Evolutionary conservation across 345 rosid species (phyloP), one percentile per base, ranked within the genome.

Genomic region (Linum tenue): DNA sequence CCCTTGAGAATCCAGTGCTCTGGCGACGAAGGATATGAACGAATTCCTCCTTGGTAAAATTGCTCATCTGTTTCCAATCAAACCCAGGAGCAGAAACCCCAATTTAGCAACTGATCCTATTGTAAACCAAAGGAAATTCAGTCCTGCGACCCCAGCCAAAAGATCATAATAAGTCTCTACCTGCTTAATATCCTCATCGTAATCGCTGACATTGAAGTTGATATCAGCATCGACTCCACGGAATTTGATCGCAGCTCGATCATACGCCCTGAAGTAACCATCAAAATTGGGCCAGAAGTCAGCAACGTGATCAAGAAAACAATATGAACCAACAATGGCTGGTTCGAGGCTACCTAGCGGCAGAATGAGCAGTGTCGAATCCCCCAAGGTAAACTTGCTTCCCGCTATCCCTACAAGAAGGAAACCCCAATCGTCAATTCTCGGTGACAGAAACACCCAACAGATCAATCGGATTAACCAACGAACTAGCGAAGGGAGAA

Each of bases 321-420:
- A 0, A 51, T 14, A 12, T 8, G 9, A 31, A 7, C n/a, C 55
- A 50, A 42, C 5, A 14, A 53, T 65, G 36, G 53, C 10, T 37
- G 55, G 42, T 14, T 41, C 16, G 16, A n/a, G 5, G 38, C 60
- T 70, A 92, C 98, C 98, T 84, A 39, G 98, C 98, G 0, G 96
- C 98, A 68, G 84, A 72, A 75, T 83, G 91, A 5, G 95, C 98
- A 42, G 98, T 84, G 64, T 92, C 96, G 72, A 92, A 92, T 57
- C 98, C 98, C 10, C 98, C 98, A 72, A 89, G 67, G 71, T 89
- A 89, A 3, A 89, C 88, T 73, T 89, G 96, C 70, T 89, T 89
- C 66, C 96, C 94, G 64, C 91, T 81, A 60, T 89, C 96, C 96
- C 96, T 87, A 82, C 74, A 81, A 9, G 62, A 67, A 37, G 68